Conservation (phyloP, 345 rosid species). For the Limnanthes douglasii region DNA sequence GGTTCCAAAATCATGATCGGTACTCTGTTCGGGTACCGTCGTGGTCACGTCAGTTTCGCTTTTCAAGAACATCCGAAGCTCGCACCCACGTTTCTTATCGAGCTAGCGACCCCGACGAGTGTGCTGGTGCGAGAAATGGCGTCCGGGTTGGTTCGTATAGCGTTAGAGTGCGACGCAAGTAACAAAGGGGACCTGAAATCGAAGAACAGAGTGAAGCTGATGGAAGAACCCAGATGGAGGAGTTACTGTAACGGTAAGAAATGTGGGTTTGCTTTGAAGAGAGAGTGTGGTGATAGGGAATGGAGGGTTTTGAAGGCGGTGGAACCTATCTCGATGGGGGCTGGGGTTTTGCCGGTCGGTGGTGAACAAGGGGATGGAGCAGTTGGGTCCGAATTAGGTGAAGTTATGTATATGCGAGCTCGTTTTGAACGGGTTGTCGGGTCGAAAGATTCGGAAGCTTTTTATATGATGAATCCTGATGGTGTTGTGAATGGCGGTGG, state of each 20-base stretch:
- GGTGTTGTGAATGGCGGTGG: constrained; percentile 36
- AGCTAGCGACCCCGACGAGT: constrained; percentile 73
- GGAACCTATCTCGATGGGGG: constrained; percentile 86
- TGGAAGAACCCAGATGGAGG: constrained; percentile 65
- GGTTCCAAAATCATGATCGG: no score
- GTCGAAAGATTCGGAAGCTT: constrained; percentile 83
- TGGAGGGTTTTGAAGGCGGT: constrained; percentile 57
- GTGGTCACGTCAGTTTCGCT: constrained; percentile 78
- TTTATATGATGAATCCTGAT: constrained; percentile 91
- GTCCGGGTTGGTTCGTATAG: constrained; percentile 77
- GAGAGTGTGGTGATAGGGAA: constrained; percentile 52
- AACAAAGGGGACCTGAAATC: constrained; percentile 16
- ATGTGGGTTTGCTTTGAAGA: constrained; percentile 62
- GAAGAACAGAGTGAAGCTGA: constrained; percentile 16
- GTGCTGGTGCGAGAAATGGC: constrained; percentile 84
- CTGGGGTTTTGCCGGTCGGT: constrained; percentile 68
- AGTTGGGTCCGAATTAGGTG: constrained; percentile 43
- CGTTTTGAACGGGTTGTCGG: constrained; percentile 87
- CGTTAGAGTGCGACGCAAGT: constrained; percentile 46
- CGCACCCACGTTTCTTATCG: constrained; percentile 53
- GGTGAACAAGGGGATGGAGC: constrained; percentile 18
- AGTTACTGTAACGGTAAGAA: constrained; percentile 83
- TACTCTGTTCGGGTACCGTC: constrained; percentile 78
- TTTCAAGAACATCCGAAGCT: constrained; percentile 58
- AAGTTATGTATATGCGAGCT: constrained; percentile 95